Evolutionary conservation across 352 stramenopile genomes (phyloP), one percentile per base, ranked within the genome.

Genomic region (Phytophthora macrochlamydospora): DNA sequence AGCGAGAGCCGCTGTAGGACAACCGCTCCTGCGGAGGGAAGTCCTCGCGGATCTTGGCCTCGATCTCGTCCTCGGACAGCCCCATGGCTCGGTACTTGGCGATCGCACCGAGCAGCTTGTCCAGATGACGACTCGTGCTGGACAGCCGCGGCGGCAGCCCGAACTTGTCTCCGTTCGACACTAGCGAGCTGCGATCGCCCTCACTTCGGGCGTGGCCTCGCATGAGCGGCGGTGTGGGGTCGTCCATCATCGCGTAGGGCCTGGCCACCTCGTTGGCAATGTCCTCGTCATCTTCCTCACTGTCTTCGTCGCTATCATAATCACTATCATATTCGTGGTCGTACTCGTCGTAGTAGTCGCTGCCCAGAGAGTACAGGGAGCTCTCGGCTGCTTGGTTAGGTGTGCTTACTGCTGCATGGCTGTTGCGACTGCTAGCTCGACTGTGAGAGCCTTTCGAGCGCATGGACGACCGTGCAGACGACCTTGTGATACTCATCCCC

Each of bases 261-360:
- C 75, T 68, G n/a, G 84, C 83, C 58, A 94, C 73, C 42, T 94
- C 85, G 42, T 86, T 83, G 7, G 82, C 82, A 64, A 94, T 92
- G 33, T 85, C 78, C 24, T 92, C 83, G n/a, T 91, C 81, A 28
- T 91, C 84, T 1, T 83, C 65, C 30, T 75, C 65, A 11, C 35
- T 40, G 35, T 75, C 62, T 8, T 80, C 72, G 11, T 84, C 67
- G 51, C 74, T 71, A 30, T 74, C 54, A 1, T 76, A 58, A 12
- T 90, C 75, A 12, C 71, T 71, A 30, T 83, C 71, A 7, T 79
- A 79, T 11, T 90, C 79, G 32, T 66, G 56, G 3, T 80, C 66
- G 14, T 82, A 75, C 3, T 85, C 69, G 30, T 87, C 78, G 42
- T 80, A 80, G 60, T 80, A 75, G 48, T 67, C 77, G 45, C 67